Conservation (phyloP, 805 yeast species). For the Kodamaea jinghongensis region DNA sequence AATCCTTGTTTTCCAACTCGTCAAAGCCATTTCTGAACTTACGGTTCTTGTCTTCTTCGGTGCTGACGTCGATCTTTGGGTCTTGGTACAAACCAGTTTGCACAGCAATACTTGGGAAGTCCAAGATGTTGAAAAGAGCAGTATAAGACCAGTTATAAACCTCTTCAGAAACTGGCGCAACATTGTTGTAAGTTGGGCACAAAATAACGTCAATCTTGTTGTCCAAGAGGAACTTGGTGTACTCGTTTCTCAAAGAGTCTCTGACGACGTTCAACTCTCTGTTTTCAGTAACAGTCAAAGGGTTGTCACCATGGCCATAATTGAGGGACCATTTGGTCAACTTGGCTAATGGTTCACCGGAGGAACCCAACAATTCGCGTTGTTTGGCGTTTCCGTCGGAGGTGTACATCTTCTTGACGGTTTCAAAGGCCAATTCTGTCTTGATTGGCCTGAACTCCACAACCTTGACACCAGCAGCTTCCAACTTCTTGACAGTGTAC, state of each 20-base stretch:
- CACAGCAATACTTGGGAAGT: constrained; percentile 62
- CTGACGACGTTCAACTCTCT: constrained; percentile 53
- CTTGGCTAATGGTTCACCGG: constrained; percentile 70
- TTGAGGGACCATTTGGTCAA: constrained; percentile 61
- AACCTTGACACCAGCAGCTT: constrained; percentile 57
- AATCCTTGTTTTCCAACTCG: constrained; percentile 45
- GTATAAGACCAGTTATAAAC: constrained; percentile 82
- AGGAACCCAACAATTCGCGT: constrained; percentile 46
- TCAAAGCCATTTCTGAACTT: constrained; percentile 47
- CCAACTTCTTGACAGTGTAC: constrained; percentile 51
- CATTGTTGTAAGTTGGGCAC: constrained; percentile 66
- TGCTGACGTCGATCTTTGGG: constrained; percentile 48
- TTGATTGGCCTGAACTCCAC: constrained; percentile 57
- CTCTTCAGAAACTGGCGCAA: constrained; percentile 65
- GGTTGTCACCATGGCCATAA: constrained; percentile 53
- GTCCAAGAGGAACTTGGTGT: constrained; percentile 49
- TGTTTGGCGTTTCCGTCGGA: constrained; percentile 69
- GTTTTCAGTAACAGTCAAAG: constrained; percentile 47
- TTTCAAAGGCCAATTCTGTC: constrained; percentile 56
- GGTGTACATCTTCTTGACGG: constrained; percentile 54
- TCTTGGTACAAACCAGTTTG: constrained; percentile 65
- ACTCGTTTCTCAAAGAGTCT: constrained; percentile 58
- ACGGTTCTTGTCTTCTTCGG: constrained; percentile 30
- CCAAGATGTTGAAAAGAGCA: constrained; percentile 67
- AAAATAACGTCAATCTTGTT: constrained; percentile 63